These are phyloP conservation scores for Nemania sp. DNA, from an alignment of 2,329 filamentous ascomycete genomes.

Conservation along the genomic window DNA sequence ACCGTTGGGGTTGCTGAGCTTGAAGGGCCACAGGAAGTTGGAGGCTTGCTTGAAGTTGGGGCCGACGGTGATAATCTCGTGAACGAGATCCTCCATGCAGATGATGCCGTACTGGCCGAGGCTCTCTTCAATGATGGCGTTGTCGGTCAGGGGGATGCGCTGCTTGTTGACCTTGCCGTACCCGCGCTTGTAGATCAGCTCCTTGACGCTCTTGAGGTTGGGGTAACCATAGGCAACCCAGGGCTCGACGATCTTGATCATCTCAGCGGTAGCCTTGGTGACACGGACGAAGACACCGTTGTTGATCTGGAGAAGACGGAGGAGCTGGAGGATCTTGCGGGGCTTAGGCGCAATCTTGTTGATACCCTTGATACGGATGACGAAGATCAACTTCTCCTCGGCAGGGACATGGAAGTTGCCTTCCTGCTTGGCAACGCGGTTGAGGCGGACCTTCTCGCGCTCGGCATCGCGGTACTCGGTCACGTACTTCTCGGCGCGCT, in stretches of 20 bases:
- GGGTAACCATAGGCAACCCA: slow-evolving; percentile 99
- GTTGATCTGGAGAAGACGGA: slow-evolving; percentile 99
- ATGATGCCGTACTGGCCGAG: slow-evolving; percentile 99
- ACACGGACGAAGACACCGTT: slow-evolving; percentile 97
- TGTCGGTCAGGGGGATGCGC: slow-evolving; percentile 94
- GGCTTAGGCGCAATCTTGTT: slow-evolving; percentile 99
- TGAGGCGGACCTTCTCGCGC: slow-evolving; percentile 96
- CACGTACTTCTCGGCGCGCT: slow-evolving; percentile 99
- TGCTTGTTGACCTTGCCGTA: slow-evolving; percentile 99
- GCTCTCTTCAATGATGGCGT: slow-evolving; percentile 94
- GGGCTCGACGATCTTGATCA: slow-evolving; percentile 98
- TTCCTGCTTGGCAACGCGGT: slow-evolving; percentile 86
- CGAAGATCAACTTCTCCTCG: slow-evolving; percentile 95
- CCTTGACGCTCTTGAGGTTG: slow-evolving; percentile 98
- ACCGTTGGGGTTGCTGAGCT: slow-evolving; percentile 97
- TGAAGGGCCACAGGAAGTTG: slow-evolving; percentile 99
- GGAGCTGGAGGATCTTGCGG: slow-evolving; percentile 99
- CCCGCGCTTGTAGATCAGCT: slow-evolving; percentile 99
- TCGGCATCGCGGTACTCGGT: slow-evolving; percentile 99
- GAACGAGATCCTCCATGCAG: slow-evolving; percentile 98
- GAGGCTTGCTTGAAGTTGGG: slow-evolving; percentile 99
- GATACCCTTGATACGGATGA: slow-evolving; percentile 99
- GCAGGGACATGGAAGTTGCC: slow-evolving; percentile 93
- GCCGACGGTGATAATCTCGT: slow-evolving; percentile 98
- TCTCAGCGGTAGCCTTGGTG: slow-evolving; percentile 97